Evolutionary conservation across 2,329 filamentous ascomycete species (phyloP).

Genomic region (Fusarium goolgardi): DNA sequence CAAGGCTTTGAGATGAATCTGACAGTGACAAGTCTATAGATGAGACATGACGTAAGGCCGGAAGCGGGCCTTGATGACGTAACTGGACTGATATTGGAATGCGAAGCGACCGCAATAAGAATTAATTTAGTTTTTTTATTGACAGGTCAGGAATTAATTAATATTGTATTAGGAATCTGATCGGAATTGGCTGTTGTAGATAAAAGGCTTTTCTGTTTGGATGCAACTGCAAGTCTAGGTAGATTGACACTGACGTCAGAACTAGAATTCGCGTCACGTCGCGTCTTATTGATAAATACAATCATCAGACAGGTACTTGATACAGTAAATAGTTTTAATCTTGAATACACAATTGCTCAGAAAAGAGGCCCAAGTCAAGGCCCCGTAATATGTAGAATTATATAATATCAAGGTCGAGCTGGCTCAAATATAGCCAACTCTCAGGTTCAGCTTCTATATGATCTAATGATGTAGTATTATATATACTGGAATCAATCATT

Average conservation of each 20-base stretch:
- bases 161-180: background rate
- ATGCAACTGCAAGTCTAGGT: background rate
- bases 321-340: too few relatives aligned
- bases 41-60: slow-evolving; percentile 27
- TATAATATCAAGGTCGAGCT: background rate
- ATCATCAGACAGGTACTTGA: too few relatives aligned
- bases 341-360: too few relatives aligned
- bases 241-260: background rate
- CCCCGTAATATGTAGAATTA: background rate
- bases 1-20: background rate
- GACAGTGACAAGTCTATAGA: background rate
- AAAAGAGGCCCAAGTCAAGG: accelerated
- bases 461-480: slow-evolving; percentile 10
- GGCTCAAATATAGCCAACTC: background rate
- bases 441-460: slow-evolving; percentile 4
- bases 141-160: background rate
- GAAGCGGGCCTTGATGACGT: slow-evolving; percentile 23
- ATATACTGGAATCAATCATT: slow-evolving; percentile 5
- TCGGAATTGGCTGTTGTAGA: background rate
- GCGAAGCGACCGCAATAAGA: background rate
- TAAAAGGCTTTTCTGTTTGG: background rate
- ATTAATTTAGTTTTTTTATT: background rate
- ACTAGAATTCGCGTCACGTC: background rate
- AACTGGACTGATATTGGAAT: slow-evolving; percentile 1
- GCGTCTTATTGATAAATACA: too few relatives aligned